A percentile compares a stretch with the other conserved stretches of the same genome.
phyloP scores from a whole-genome alignment of 495 filamentous ascomycete genomes.

The Talaromyces thailandensis region DNA sequence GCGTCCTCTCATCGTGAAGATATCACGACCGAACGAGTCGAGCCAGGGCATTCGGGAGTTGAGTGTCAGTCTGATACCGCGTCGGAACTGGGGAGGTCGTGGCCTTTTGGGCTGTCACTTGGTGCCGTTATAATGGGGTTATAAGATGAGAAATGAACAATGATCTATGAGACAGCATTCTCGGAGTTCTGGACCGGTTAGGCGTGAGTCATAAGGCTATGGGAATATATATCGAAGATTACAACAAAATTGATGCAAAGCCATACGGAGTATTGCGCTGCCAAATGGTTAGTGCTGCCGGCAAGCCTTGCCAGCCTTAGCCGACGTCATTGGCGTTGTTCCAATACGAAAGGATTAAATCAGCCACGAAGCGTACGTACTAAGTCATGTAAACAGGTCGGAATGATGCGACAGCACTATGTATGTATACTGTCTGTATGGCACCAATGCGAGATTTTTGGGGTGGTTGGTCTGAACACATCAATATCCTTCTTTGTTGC shows the following conservation, averaged over 20 bases:
- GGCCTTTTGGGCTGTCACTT: constrained; percentile 86
- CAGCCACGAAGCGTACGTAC: background rate
- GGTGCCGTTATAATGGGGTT: constrained; percentile 47
- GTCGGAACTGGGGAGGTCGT: constrained; percentile 77
- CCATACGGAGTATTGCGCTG: background rate
- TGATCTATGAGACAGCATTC: background rate
- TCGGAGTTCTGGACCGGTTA: background rate
- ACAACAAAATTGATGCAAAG: background rate
- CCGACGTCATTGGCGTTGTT: background rate
- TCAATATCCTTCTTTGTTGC: background rate
- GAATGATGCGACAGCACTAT: no score
- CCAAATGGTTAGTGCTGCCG: background rate
- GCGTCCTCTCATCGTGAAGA: constrained; percentile 62
- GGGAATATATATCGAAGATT: background rate
- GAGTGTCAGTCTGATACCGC: constrained; percentile 61
- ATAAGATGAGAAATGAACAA: background rate
- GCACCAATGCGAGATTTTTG: background rate
- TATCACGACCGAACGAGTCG: constrained; percentile 44
- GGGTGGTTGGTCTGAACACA: background rate
- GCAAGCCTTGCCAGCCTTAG: background rate
- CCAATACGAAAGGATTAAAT: no score
- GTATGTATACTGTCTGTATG: no score
- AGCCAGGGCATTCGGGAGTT: constrained; percentile 44
- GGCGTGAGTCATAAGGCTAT: background rate
- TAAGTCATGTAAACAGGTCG: no score